These are phyloP conservation scores for Phytophthora pluvialis DNA, from an alignment of 352 stramenopile genomes.

Conservation along the genomic window DNA sequence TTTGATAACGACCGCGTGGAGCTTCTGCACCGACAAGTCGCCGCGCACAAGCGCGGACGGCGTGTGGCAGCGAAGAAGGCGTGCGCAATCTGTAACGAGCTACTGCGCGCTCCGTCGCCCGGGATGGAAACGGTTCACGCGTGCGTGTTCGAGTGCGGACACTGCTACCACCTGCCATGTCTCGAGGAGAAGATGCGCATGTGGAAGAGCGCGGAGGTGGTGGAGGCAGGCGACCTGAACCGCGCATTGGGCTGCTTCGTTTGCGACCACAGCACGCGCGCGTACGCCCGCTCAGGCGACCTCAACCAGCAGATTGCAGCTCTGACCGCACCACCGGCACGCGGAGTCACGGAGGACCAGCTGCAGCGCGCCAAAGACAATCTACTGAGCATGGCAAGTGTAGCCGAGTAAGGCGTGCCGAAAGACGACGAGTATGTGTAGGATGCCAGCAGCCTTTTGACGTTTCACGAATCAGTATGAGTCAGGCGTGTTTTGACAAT, in stretches of 20 bases:
- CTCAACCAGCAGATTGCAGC: constrained; percentile 52
- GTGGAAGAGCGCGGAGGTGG: constrained; percentile 75
- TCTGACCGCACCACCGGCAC: constrained; percentile 37
- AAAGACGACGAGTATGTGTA: background rate
- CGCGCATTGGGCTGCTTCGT: constrained; percentile 78
- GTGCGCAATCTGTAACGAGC: constrained; percentile 72
- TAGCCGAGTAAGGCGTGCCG: constrained; percentile 17
- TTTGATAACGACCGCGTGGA: constrained; percentile 82
- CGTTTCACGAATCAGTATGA: constrained; percentile 5
- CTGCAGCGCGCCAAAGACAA: constrained; percentile 80
- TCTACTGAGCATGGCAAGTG: constrained; percentile 36
- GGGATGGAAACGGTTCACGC: constrained; percentile 63
- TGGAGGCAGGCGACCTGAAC: constrained; percentile 52
- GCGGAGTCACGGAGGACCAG: constrained; percentile 73
- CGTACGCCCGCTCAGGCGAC: constrained; percentile 50
- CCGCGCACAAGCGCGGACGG: constrained; percentile 63
- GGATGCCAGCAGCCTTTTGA: background rate
- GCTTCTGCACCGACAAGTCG: constrained; percentile 71
- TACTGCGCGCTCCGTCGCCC: constrained; percentile 54
- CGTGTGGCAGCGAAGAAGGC: constrained; percentile 62
- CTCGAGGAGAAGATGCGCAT: constrained; percentile 89
- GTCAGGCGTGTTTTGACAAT: background rate
- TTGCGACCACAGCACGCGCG: constrained; percentile 79
- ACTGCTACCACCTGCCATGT: constrained; percentile 83
- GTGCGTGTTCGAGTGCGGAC: constrained; percentile 86